Base-by-base conservation (phyloP, 306 rosid genomes). In the Gillenia trifoliata region DNA sequence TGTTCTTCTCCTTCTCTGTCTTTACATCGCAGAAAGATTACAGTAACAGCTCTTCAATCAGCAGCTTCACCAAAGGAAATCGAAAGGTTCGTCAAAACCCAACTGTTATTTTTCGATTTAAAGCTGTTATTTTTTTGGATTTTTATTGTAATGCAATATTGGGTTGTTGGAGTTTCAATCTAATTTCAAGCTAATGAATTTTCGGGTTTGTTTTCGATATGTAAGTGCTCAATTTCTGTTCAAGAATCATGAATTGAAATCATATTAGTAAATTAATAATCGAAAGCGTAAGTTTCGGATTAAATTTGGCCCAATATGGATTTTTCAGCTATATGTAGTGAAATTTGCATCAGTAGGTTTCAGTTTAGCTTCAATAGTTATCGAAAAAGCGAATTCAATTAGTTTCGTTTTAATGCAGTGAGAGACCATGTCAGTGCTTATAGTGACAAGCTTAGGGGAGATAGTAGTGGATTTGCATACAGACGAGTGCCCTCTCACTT, bases 401-500 rank as follows among this genome's bases (percentile, higher is more conserved):
- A 56, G 11, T 59, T 17, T 13, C 0, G 28, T 17, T 38, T 17
- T 59, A 19, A 57, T 57, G 5, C 57, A 71, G 73, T 55, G 75
- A 25, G 29, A 33, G 33, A 41, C 59, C 54, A 94, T 94, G 97
- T 94, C 97, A 5, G 98, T 94, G 68, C 72, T 94, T 41, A 85
- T 90, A 8, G 98, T 91, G 62, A 94, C 98, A 12, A 94, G 96
- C 83, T 83, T 90, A 59, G 96, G 98, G 3, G 97, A 94, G 77
- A 47, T 91, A 41, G 97, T 94, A 10, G 72, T 94, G 45, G 98
- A 94, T 83, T 83, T 94, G 81, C 81, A 77, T 83, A 61, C 92
- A 2, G 89, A 85, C 25, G 86, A 81, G 69, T 94, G 98, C 81
- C 96, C 98, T 69, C 68, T 91, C 77, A 92, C 98, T 73, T 72